Conservation (phyloP, 2,329 filamentous ascomycete species). For the Raffaelea ambrosiae region DNA sequence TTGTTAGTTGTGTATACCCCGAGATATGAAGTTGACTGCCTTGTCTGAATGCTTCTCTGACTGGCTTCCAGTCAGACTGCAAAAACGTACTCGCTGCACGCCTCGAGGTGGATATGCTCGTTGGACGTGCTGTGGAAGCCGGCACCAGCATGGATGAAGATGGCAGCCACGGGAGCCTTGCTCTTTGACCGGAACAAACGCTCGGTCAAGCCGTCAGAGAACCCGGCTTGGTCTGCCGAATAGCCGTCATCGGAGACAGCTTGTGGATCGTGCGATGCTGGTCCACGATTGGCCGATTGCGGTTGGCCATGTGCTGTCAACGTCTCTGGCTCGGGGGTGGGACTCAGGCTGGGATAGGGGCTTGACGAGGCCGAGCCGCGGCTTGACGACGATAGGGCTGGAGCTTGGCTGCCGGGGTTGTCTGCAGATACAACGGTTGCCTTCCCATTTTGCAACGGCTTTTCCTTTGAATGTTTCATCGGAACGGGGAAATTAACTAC, state of each 20-base stretch:
- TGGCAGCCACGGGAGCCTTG: slow-evolving; percentile 39
- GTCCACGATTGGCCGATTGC: no score
- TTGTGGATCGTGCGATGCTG: neutral
- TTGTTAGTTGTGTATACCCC: slow-evolving; percentile 5
- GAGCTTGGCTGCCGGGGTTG: neutral
- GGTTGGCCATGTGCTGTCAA: no score
- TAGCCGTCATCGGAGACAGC: neutral
- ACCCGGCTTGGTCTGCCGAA: neutral
- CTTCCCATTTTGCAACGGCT: no score
- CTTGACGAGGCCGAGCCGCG: slow-evolving; percentile 4
- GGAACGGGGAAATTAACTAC: no score
- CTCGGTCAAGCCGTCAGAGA: slow-evolving; percentile 15
- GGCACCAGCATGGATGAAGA: slow-evolving; percentile 93
- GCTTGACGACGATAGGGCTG: neutral
- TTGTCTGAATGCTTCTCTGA: no score
- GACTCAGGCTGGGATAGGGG: slow-evolving; percentile 11
- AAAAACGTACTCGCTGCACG: slow-evolving; percentile 73
- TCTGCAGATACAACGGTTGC: no score
- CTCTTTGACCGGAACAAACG: slow-evolving; percentile 17
- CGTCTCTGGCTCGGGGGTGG: neutral
- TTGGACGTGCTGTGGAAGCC: slow-evolving; percentile 88
- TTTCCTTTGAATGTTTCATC: no score
- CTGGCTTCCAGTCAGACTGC: no score
- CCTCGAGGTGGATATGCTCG: slow-evolving; percentile 73
- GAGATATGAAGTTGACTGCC: no score